Evolutionary conservation across 192 early-diverging fungal species (phyloP).

Genomic region (Dissophora globulifera): DNA sequence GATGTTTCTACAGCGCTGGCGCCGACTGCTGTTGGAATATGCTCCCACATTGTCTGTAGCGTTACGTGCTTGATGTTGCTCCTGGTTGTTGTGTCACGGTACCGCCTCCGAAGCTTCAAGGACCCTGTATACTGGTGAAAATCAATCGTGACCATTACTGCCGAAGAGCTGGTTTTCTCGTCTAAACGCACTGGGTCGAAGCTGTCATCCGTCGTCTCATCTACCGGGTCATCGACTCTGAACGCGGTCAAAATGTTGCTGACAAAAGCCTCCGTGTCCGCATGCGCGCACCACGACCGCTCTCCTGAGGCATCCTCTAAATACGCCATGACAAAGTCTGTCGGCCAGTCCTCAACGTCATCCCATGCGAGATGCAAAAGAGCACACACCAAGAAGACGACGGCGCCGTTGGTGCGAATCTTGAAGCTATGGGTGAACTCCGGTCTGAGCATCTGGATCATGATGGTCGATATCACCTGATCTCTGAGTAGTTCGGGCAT

Average conservation of each 20-base stretch:
- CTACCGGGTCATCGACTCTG: constrained; percentile 14
- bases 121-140: constrained; percentile 28
- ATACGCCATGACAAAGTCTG: constrained; percentile 52
- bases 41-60: constrained; percentile 35
- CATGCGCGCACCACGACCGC: constrained; percentile 40
- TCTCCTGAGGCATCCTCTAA: constrained; percentile 45
- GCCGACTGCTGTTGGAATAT: constrained; percentile 15
- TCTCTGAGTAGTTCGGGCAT: constrained; percentile 40
- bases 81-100: constrained; percentile 20
- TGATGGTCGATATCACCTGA: constrained; percentile 15
- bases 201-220: constrained; percentile 14
- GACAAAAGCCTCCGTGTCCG: constrained; percentile 35
- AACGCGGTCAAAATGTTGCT: constrained; percentile 42
- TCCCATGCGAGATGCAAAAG: constrained; percentile 45
- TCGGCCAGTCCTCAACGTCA: constrained; percentile 43
- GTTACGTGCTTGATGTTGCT: constrained; percentile 34
- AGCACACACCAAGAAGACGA: constrained; percentile 38
- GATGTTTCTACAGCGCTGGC: constrained; percentile 22
- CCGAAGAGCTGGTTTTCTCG: constrained; percentile 24
- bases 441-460: constrained; percentile 47
- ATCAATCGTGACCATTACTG: constrained; percentile 42
- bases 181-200: constrained; percentile 44
- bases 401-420: constrained; percentile 43
- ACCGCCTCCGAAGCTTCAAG: constrained; percentile 22
- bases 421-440: constrained; percentile 50